Evolutionary conservation across 2,329 filamentous ascomycete genomes (phyloP).

Genomic region (Fusarium sp.): DNA sequence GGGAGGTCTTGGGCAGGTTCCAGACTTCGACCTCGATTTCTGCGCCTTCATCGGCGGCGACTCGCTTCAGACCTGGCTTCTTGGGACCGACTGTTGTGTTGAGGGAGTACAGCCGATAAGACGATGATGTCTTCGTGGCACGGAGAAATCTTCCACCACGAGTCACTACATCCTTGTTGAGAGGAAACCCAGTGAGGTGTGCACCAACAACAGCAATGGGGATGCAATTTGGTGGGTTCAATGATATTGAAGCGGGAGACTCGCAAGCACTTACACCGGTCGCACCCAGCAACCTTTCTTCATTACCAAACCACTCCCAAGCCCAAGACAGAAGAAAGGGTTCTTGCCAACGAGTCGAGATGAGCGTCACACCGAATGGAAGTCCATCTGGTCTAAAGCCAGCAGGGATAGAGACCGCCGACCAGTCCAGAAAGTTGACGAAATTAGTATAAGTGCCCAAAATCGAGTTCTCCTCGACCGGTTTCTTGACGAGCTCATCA

Average conservation of each 20-base stretch:
- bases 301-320: conserved; percentile 39
- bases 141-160: conserved; percentile 40
- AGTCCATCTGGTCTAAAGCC: conserved; percentile 49
- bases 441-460: conserved; percentile 67
- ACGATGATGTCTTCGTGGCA: conserved; percentile 41
- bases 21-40: conserved; percentile 49
- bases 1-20: conserved; percentile 41
- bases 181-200: conserved; percentile 46
- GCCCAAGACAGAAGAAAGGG: conserved; percentile 42
- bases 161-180: conserved; percentile 46
- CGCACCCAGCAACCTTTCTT: conserved; percentile 39
- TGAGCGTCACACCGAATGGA: conserved; percentile 51
- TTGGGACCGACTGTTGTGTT: conserved; percentile 21
- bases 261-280: conserved; percentile 31
- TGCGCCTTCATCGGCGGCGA: conserved; percentile 30
- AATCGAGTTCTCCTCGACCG: conserved; percentile 61
- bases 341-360: conserved; percentile 49
- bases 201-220: conserved; percentile 48
- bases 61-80: conserved; percentile 47
- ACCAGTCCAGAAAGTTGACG: conserved; percentile 67
- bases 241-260: not conserved
- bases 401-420: conserved; percentile 61
- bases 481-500: conserved; percentile 58
- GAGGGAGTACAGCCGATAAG: conserved; percentile 45
- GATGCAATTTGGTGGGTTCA: not conserved